Evolutionary conservation across 768 basidiomycete species (phyloP).

Genomic region (Suillus paluster): DNA sequence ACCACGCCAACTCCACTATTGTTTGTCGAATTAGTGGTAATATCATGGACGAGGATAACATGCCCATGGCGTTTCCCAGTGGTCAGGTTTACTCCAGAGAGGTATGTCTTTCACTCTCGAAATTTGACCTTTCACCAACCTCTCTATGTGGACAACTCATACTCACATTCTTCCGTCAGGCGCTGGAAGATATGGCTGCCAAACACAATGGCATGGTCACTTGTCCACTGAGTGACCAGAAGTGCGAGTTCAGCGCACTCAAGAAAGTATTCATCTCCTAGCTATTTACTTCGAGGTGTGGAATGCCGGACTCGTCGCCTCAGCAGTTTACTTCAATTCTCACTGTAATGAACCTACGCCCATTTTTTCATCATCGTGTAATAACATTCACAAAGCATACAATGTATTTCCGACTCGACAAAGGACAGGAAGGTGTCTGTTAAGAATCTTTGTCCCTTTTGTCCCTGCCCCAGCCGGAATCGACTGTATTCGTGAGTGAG

Average conservation of each 20-base stretch:
- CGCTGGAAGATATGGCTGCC: slow-evolving; percentile 84
- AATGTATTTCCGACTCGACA: not conserved
- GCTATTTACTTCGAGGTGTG: slow-evolving; percentile 14
- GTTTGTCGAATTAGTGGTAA: slow-evolving; percentile 90
- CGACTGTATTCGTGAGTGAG: not conserved
- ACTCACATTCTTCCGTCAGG: slow-evolving; percentile 49
- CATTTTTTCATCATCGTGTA: slow-evolving; percentile 10
- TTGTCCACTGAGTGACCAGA: slow-evolving; percentile 76
- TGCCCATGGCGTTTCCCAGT: slow-evolving; percentile 89
- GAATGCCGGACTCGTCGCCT: not conserved
- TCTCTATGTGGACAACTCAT: slow-evolving; percentile 12
- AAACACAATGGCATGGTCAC: slow-evolving; percentile 80
- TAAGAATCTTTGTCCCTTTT: not conserved
- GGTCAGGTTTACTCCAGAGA: slow-evolving; percentile 94
- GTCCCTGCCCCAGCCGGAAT: not conserved
- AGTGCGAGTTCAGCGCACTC: slow-evolving; percentile 66
- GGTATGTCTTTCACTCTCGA: slow-evolving; percentile 47
- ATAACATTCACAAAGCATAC: not conserved
- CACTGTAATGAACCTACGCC: not conserved
- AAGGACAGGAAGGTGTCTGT: not conserved
- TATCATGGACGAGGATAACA: slow-evolving; percentile 95
- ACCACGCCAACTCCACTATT: slow-evolving; percentile 95
- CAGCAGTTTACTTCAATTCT: not conserved
- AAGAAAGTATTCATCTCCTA: slow-evolving; percentile 92
- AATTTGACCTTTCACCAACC: not conserved